phyloP scores from a whole-genome alignment of 2,329 filamentous ascomycete genomes.

The Neopestalotiopsis sp. region DNA sequence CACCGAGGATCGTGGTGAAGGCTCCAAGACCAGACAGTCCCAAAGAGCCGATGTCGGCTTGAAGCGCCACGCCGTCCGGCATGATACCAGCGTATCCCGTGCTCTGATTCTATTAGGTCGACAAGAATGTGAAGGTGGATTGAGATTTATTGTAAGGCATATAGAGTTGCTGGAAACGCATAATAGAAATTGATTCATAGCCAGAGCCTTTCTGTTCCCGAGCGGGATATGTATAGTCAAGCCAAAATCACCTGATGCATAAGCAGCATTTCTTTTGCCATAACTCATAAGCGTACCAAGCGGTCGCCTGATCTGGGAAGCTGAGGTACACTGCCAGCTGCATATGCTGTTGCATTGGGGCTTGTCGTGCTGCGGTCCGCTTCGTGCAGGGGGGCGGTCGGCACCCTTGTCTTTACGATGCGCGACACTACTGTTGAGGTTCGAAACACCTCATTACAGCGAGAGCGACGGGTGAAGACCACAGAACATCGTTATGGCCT shows the following conservation, averaged over 20 bases:
- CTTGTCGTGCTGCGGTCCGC: neutral
- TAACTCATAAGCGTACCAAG: neutral
- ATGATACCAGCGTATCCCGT: neutral
- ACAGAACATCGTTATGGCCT: conserved; percentile 76
- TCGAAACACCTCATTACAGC: conserved; percentile 71
- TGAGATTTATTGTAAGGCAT: neutral
- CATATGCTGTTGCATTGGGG: neutral
- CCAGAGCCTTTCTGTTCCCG: neutral
- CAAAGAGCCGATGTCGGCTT: neutral
- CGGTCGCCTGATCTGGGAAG: neutral
- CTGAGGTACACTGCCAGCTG: neutral
- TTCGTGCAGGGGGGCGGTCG: too few species aligned
- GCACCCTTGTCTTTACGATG: neutral
- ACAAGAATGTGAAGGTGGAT: neutral
- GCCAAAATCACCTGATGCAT: neutral
- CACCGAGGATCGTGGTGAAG: neutral
- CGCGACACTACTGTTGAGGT: neutral
- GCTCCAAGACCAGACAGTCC: neutral
- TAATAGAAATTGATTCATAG: neutral
- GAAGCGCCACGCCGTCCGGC: neutral
- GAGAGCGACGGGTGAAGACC: conserved; percentile 66
- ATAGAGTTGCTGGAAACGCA: neutral
- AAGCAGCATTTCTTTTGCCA: neutral
- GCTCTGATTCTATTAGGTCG: neutral
- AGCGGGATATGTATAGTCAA: neutral